A percentile compares a stretch with the other conserved stretches of the same genome.
These are phyloP conservation scores for Candida neerlandica DNA, from an alignment of 1,139 yeast genomes.

Conservation along the genomic window DNA sequence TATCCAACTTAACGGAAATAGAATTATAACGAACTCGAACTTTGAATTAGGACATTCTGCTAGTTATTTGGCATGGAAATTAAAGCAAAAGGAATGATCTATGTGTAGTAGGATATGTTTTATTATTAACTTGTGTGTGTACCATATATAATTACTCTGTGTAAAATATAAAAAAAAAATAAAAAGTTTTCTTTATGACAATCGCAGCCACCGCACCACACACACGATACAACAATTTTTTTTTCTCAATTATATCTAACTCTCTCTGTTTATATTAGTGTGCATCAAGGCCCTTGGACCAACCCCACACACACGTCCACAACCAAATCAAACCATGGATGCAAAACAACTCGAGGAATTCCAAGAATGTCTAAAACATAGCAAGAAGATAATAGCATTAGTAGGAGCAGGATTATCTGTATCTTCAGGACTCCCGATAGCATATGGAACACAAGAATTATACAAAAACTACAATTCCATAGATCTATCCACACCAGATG, in stretches of 20 bases:
- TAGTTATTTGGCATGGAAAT: conserved; percentile 69
- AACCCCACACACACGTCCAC: not conserved
- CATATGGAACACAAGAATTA: conserved; percentile 69
- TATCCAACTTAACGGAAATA: conserved; percentile 48
- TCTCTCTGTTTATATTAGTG: too few relatives aligned
- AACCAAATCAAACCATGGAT: not conserved
- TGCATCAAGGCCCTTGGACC: not conserved
- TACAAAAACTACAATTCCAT: conserved; percentile 82
- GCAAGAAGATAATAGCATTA: conserved; percentile 66
- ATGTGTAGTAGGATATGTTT: conserved; percentile 1
- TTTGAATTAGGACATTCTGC: conserved; percentile 65
- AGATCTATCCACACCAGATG: conserved; percentile 89
- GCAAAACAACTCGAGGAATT: conserved; percentile 44
- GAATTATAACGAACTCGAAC: conserved; percentile 38
- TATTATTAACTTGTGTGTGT: not conserved
- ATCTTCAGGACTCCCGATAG: conserved; percentile 75
- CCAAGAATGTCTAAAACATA: conserved; percentile 53
- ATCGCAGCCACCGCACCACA: too few relatives aligned
- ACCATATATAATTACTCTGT: too few relatives aligned
- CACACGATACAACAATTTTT: not conserved
- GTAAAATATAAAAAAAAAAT: too few relatives aligned
- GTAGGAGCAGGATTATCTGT: conserved; percentile 88
- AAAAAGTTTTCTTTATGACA: too few relatives aligned
- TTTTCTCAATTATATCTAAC: not conserved
- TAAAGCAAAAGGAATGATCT: conserved; percentile 6